Base-by-base conservation (phyloP, 1,284 basidiomycete species). In the Puccinia triticina region DNA sequence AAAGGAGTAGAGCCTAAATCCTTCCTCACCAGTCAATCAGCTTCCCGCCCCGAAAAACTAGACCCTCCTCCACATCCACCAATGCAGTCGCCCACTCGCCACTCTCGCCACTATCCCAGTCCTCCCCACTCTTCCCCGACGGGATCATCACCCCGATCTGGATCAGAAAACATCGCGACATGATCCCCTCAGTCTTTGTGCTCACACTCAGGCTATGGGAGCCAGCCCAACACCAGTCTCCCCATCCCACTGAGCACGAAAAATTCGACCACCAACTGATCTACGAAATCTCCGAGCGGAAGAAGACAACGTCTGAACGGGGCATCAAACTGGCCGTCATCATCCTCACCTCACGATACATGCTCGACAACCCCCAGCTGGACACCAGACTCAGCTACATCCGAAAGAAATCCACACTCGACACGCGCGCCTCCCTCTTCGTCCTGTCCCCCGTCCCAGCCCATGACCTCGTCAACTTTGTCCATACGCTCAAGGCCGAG, bases 81-180 rank as follows among this genome's bases (percentile, higher is more conserved):
- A 82, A 84, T 32, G 37, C 79, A 37, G 18, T 80, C 75, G 59
- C 81, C 29, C 86, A 88, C 83, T 90, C 90, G 84, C 85, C 90
- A 7, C 87, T 89, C 0, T 85, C 86, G 5, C 73, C 66, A 1
- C 61, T 67, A 21, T 76, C 59, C 34, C 37, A 21, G n/a, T 77
- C 23, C 18, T 96, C 94, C 0, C 96, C 96, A 0, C 89, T 97
- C 21, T 91, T 94, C 86, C 96, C 96, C 0, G 96, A 99, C 86
- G 96, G 96, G 0, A 88, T 99, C 72, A 94, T 99, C 82, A 94
- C 96, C 0, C 96, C 96, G 0, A 94, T 98, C 85, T 99, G 96
- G 96, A 91, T 98, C 23, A 90, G 95, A 69, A 99, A 98, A 88
- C 96, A 98, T 86, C 93, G 94, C 0, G 92, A 94, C 11, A 91